phyloP scores from a whole-genome alignment of 352 stramenopile species.

The Pythium aristosporum region DNA sequence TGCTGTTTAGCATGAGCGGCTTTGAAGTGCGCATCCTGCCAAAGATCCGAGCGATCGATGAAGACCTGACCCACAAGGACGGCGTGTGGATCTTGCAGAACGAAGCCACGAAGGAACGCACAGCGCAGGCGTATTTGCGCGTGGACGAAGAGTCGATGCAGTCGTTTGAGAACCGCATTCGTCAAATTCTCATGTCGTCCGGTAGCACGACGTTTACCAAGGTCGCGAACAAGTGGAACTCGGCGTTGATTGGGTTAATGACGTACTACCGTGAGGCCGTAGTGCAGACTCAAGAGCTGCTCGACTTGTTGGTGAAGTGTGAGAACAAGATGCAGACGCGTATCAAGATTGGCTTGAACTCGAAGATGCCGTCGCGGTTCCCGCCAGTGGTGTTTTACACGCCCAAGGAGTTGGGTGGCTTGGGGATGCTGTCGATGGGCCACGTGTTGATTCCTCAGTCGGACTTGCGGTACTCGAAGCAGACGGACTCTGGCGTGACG shows the following conservation, averaged over 20 bases:
- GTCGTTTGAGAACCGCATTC: conserved; percentile 99
- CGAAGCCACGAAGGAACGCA: conserved; percentile 99
- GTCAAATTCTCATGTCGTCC: conserved; percentile 99
- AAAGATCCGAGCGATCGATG: conserved; percentile 88
- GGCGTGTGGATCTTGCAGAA: conserved; percentile 99
- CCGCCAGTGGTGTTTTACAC: conserved; percentile 99
- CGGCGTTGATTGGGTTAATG: conserved; percentile 96
- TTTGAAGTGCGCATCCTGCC: conserved; percentile 98
- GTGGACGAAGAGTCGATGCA: conserved; percentile 95
- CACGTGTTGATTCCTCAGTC: conserved; percentile 99
- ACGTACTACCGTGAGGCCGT: conserved; percentile 99
- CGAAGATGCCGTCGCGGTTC: conserved; percentile 99
- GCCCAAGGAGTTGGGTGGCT: conserved; percentile 98
- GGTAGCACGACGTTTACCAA: conserved; percentile 99
- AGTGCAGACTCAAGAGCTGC: conserved; percentile 98
- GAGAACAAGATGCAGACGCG: conserved; percentile 99
- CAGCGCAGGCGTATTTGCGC: conserved; percentile 96
- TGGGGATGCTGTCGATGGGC: conserved; percentile 99
- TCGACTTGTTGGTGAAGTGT: conserved; percentile 99
- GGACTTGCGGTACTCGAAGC: conserved; percentile 99
- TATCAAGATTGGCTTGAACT: conserved; percentile 99
- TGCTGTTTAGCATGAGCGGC: conserved; percentile 99
- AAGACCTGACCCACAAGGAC: conserved; percentile 96
- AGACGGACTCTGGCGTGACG: conserved; percentile 98
- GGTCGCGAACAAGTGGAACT: conserved; percentile 99